Evolutionary conservation across 305 asterid genomes (phyloP), one percentile per base, ranked within the genome.

Genomic region (Solanum chacoense): DNA sequence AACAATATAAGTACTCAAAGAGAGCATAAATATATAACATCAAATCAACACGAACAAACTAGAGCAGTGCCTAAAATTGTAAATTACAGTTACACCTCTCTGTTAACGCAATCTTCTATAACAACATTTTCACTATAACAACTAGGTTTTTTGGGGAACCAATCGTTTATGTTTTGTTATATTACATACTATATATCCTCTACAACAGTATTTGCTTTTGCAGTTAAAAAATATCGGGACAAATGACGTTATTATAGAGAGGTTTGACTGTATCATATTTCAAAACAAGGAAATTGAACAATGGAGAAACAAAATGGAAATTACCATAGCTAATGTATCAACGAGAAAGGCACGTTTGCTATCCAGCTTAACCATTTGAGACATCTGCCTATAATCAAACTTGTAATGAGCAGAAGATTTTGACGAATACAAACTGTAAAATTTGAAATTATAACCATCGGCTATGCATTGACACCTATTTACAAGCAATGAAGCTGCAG

Each of bases 241-340:
- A 76, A 75, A 75, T 75, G 42, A 75, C 29, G 2, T 11, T 22
- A 6, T 20, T 34, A 75, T 20, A 20, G 8, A 74, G 42, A 74
- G 28, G 26, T 74, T 74, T 32, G 80, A 32, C 4, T 18, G 8
- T 74, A 32, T 74, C 42, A 74, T 32, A 9, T 9, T 9, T 74
- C 80, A 32, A 32, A 74, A 74, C 42, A 24, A 26, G 16, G 75
- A 22, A 77, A 36, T 0, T 0, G 32, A 42, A 18, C 6, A 28
- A 81, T 5, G 71, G 28, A 81, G 20, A 28, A 28, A 81, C 37
- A 20, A 22, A 55, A 86, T 65, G 28, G 1, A 11, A 85, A 20
- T 42, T 92, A 93, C 96, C 95, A 93, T 80, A 85, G 94, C 93
- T 67, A 93, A 89, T 24, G 95, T 94, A 88, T 94, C 95, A 28